Conservation (phyloP, 176 grass and related monocot species). For the Chloris gayana region DNA sequence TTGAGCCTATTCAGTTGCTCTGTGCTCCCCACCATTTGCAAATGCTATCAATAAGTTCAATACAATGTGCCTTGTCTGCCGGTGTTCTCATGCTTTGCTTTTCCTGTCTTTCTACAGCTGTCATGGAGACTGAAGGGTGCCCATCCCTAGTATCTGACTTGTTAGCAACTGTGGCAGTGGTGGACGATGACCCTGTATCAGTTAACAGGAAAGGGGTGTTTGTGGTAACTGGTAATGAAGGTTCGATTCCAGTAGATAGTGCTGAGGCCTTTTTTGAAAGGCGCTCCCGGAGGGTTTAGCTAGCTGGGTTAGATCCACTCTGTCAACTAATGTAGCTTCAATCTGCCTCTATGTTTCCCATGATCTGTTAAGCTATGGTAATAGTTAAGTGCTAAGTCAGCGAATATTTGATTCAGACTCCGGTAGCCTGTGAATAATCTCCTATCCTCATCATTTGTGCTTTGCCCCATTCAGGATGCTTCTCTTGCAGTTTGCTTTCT, state of each 20-base stretch:
- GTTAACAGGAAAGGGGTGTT: slow-evolving; percentile 63
- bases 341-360: slow-evolving; percentile 10
- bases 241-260: slow-evolving; percentile 45
- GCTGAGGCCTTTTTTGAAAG: slow-evolving; percentile 58
- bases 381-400: slow-evolving; percentile 38
- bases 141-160: slow-evolving; percentile 77
- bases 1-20: slow-evolving; percentile 12
- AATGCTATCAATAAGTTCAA: not conserved
- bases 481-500: too few relatives aligned
- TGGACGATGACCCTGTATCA: slow-evolving; percentile 52
- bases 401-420: slow-evolving; percentile 39
- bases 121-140: slow-evolving; percentile 86
- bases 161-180: slow-evolving; percentile 74
- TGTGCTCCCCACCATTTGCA: slow-evolving; percentile 12
- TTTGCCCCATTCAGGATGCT: too few relatives aligned
- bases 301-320: slow-evolving; percentile 1
- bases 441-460: slow-evolving; percentile 15
- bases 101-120: slow-evolving; percentile 59
- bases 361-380: slow-evolving; percentile 22
- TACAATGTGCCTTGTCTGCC: not conserved
- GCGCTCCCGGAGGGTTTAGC: slow-evolving; percentile 62
- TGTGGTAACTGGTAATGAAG: slow-evolving; percentile 49
- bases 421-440: slow-evolving; percentile 53
- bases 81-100: slow-evolving; percentile 36
- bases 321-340: slow-evolving; percentile 33